phyloP scores from a whole-genome alignment of 164 flowering plant species.

The Umbellularia californica region DNA sequence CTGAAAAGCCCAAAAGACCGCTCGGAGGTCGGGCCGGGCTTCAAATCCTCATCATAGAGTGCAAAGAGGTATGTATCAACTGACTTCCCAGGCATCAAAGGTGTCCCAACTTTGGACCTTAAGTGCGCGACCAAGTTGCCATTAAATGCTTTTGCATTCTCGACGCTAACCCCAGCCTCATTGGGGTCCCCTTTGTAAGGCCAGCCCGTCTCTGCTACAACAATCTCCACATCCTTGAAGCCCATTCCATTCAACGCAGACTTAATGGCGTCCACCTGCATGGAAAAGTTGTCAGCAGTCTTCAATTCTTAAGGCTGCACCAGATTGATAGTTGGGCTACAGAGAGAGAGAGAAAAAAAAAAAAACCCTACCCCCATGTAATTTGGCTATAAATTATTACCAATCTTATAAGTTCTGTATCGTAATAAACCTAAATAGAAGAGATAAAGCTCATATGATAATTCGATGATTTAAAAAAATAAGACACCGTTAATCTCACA shows the following conservation, averaged over 20 bases:
- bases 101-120: constrained; percentile 82
- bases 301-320: too few relatives aligned
- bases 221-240: constrained; percentile 66
- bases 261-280: constrained; percentile 78
- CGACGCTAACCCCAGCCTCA: constrained; percentile 70
- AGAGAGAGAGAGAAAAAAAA: too few relatives aligned
- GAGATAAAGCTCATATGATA: too few relatives aligned
- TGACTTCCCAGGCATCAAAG: constrained; percentile 89
- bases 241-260: constrained; percentile 67
- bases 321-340: too few relatives aligned
- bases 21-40: constrained; percentile 80
- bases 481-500: too few relatives aligned
- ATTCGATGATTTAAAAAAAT: too few relatives aligned
- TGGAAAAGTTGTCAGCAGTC: background rate
- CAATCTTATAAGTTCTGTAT: too few relatives aligned
- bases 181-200: constrained; percentile 69
- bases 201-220: constrained; percentile 98
- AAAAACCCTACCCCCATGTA: too few relatives aligned
- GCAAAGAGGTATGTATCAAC: constrained; percentile 89
- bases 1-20: constrained; percentile 79
- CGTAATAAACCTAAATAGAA: too few relatives aligned
- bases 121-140: constrained; percentile 77
- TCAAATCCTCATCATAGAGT: constrained; percentile 81
- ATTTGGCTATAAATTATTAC: too few relatives aligned
- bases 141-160: constrained; percentile 88